A percentile compares a stretch with the other conserved stretches of the same genome.
Conservation (phyloP, 2,329 filamentous ascomycete genomes). For the Fusarium veterinarium region DNA sequence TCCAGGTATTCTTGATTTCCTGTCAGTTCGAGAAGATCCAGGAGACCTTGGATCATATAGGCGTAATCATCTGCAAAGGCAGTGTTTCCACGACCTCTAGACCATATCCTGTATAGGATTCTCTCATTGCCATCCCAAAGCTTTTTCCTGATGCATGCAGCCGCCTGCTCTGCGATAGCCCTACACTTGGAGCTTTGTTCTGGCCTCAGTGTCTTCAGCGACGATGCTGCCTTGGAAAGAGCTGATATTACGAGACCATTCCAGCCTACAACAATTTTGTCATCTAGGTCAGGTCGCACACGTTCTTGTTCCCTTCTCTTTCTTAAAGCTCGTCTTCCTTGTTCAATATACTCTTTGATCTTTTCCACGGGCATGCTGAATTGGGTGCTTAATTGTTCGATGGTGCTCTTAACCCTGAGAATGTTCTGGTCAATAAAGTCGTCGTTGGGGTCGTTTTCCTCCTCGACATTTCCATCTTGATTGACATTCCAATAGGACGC, state of each 20-base stretch:
- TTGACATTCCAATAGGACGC: conserved; percentile 87
- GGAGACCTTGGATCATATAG: conserved; percentile 82
- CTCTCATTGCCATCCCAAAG: conserved; percentile 75
- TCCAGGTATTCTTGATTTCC: conserved; percentile 79
- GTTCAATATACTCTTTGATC: conserved; percentile 73
- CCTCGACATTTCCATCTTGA: conserved; percentile 86
- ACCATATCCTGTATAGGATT: conserved; percentile 79
- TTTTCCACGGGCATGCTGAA: conserved; percentile 78
- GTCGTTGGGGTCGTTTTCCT: conserved; percentile 87
- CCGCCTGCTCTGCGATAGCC: conserved; percentile 73
- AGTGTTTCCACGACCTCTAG: conserved; percentile 70
- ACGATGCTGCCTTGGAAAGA: conserved; percentile 78
- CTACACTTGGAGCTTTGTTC: conserved; percentile 71
- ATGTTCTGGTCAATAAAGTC: conserved; percentile 97
- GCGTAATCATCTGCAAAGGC: conserved; percentile 97
- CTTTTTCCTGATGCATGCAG: conserved; percentile 76
- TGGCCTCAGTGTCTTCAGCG: conserved; percentile 70
- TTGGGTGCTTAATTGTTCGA: conserved; percentile 76
- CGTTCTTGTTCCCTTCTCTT: conserved; percentile 79
- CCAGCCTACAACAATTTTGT: conserved; percentile 88
- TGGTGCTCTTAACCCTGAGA: conserved; percentile 75
- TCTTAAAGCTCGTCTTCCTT: conserved; percentile 75
- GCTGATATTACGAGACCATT: conserved; percentile 90
- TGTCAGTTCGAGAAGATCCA: conserved; percentile 87
- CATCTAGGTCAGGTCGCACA: conserved; percentile 81